Evolutionary conservation across 2,329 filamentous ascomycete species (phyloP), one percentile per base, ranked within the genome.

Genomic region (Clonostachys rosea): DNA sequence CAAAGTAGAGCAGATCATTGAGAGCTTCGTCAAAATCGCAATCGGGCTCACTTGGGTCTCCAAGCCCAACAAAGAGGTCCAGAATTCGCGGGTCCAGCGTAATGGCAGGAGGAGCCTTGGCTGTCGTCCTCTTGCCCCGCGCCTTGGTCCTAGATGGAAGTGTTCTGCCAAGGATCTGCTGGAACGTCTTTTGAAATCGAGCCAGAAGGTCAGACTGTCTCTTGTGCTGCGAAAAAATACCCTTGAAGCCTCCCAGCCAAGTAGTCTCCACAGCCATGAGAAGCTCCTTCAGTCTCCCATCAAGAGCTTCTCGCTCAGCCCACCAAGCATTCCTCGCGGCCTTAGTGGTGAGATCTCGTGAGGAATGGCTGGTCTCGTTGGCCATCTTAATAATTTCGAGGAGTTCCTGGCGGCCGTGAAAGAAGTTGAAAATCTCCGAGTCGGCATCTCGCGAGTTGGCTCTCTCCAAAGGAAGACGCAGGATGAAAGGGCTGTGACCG

Each of bases 171-270:
- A 99, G 76, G 5, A 94, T 86, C 48, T 79, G 80, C 47, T 91
- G 79, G 53, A 99, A 91, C 5, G 80, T 81, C 59, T 80, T 83
- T 34, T 90, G 83, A 61, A 99, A 97, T 33, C 81, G 81, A 6
- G 81, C 78, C 34, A 97, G 69, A 11, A 89, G 70, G 24, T 84
- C 76, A 1, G 79, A 70, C 17, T 86, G 76, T 36, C 78, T 76
- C 43, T 73, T 66, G 46, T 87, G 80, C 46, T 89, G 86, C 2
- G 90, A 91, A 60, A 99, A 92, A n/a, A 99, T 86, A 14, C 92
- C 91, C 48, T 84, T 86, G 75, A 99, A 99, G 0, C 94, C 94
- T 43, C 92, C 91, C 6, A 99, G 80, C 94, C 94, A 99, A 18
- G 94, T 84, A 51, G 88, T 86, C 65, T 99, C 92, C 37, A 99